Percentiles rank a stretch among this genome's conserved stretches.
Conservation (phyloP, 495 filamentous ascomycete genomes). For the Pseudevernia furfuracea region DNA sequence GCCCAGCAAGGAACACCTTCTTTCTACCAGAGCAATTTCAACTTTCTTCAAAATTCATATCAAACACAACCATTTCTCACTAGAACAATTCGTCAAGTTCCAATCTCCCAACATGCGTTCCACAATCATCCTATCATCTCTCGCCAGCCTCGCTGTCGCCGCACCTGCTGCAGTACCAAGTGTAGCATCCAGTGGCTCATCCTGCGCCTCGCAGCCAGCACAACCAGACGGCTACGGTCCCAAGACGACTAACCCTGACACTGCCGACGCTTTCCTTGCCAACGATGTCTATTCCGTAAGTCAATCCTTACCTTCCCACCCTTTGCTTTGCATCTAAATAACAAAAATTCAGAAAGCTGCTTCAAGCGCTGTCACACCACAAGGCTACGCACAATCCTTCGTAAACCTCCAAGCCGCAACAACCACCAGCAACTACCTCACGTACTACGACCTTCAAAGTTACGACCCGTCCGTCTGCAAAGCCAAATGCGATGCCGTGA, state of each 20-base stretch:
- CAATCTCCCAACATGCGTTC: conserved; percentile 20
- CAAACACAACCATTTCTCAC: too few species aligned
- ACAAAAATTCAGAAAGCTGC: conserved; percentile 15
- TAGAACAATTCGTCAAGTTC: too few species aligned
- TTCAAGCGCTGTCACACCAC: conserved; percentile 30
- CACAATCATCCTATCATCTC: conserved; percentile 21
- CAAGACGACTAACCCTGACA: conserved; percentile 24
- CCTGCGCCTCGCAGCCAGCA: conserved; percentile 8
- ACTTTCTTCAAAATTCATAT: too few species aligned
- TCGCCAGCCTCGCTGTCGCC: conserved; percentile 24
- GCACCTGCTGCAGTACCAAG: conserved; percentile 11
- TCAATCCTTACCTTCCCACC: not conserved
- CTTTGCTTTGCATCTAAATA: not conserved
- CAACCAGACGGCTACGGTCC: conserved; percentile 32
- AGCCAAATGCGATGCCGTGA: conserved; percentile 26
- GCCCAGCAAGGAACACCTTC: too few species aligned
- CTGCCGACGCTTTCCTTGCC: conserved; percentile 29
- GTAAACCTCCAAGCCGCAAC: conserved; percentile 32
- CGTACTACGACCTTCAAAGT: conserved; percentile 33
- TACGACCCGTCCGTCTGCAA: conserved; percentile 40
- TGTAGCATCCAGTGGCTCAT: too few species aligned
- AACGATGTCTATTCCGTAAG: conserved; percentile 17
- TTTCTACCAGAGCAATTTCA: too few species aligned
- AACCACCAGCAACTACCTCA: conserved; percentile 36
- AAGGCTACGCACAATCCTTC: conserved; percentile 37